Evolutionary conservation across 331 rosid genomes (phyloP), one percentile per base, ranked within the genome.

Genomic region (Prunus yedoensis): DNA sequence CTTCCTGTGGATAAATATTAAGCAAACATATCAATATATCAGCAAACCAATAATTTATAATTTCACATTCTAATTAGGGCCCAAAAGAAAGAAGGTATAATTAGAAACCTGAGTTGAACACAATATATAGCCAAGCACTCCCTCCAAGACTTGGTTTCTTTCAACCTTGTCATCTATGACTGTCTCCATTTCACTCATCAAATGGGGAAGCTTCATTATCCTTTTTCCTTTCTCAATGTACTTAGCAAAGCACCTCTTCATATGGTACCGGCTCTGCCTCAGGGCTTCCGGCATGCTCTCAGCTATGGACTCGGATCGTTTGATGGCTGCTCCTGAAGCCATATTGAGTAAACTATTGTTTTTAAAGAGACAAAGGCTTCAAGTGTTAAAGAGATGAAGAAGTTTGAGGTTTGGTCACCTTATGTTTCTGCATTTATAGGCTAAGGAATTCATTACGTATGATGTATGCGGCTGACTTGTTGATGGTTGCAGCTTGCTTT

Each of bases 161-260:
- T 93, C 97, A 28, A 4, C 68, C 46, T 25, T 79, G 68, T 91
- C 97, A 54, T 88, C 94, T 2, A 93, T 84, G 32, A 73, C 91
- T 18, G 10, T 46, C 74, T 88, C 97, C 86, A 91, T 73, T 80
- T 89, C 98, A 64, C 75, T 89, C 96, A 89, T 88, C 85, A 93
- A 83, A 66, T 93, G 86, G 54, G 80, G 80, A 70, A 80, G 80
- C 27, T 91, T 93, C 84, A 93, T 83, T 3, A 84, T 74, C 86
- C 98, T 91, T 54, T 47, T 89, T 8, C 98, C 98, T 63, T 91
- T 82, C 51, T 85, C 97, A 17, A 88, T 51, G 87, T 80, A 90
- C 89, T 87, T 93, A 4, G 89, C 90, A 72, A 91, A 94, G 82
- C 97, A 91, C 82, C 70, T 87, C 83, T 89, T 91, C 97, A 94